Percentiles rank a stretch among this genome's conserved stretches.
phyloP scores from a whole-genome alignment of 2,329 filamentous ascomycete genomes.

The Trichoderma sp. region DNA sequence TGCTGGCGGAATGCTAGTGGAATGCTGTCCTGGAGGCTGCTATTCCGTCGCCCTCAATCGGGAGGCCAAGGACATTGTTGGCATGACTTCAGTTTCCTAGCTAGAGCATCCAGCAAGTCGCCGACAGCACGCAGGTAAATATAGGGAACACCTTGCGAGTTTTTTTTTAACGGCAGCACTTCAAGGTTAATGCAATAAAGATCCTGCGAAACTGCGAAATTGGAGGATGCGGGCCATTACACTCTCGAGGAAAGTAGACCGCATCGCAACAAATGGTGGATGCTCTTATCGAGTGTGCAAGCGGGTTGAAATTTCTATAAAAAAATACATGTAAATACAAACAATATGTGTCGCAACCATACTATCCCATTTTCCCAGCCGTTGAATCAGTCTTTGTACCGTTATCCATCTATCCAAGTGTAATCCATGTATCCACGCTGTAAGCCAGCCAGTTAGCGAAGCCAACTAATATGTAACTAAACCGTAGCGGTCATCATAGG shows the following conservation, averaged over 20 bases:
- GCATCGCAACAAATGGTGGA: background rate
- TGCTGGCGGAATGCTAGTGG: background rate
- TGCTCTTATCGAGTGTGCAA: background rate
- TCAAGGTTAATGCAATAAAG: background rate
- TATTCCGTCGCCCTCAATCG: too few relatives aligned
- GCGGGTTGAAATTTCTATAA: background rate
- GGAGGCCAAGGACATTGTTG: background rate
- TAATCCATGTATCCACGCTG: background rate
- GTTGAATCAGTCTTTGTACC: background rate
- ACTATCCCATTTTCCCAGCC: background rate
- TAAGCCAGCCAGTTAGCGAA: too few relatives aligned
- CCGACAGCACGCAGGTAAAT: background rate
- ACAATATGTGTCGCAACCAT: background rate
- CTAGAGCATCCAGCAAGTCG: background rate
- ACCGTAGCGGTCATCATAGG: background rate
- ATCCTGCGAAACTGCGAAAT: background rate
- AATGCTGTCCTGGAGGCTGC: background rate
- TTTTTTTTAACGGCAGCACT: background rate
- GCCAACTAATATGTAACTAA: background rate
- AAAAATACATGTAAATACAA: background rate
- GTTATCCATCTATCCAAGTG: background rate
- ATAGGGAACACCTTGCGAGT: background rate
- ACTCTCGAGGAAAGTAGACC: background rate
- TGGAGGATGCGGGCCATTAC: background rate
- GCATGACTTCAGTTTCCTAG: background rate